Evolutionary conservation across 192 early-diverging fungal genomes (phyloP), one percentile per base, ranked within the genome.

Genomic region (Paraglomus occultum): DNA sequence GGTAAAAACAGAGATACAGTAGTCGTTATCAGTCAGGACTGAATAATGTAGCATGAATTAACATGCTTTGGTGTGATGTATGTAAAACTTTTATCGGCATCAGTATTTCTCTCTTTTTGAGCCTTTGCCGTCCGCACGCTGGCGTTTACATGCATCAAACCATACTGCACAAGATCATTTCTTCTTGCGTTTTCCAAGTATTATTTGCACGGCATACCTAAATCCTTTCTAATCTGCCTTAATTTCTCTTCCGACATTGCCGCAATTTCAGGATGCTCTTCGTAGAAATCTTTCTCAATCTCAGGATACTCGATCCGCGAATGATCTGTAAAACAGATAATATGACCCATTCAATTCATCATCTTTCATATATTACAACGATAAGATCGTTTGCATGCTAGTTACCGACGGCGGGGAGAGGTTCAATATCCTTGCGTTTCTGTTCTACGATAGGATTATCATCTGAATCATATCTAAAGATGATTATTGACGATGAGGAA

Each of bases 211-310:
- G 15, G 57, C 51, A 50, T 64, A 79, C 80, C 80, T 11, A 84
- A 72, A 44, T 90, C 83, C 23, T 61, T 45, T 38, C 90, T 82
- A 38, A 92, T 82, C 10, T 77, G 67, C 15, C 44, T 44, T 0
- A 89, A 84, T 23, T 85, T 81, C 1, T 80, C 89, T 0, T 79
- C 80, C 3, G 78, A 64, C 17, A 94, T 73, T 8, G 77, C 76
- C 1, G 87, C 82, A 61, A 94, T 90, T 50, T 94, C 91, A 4
- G 76, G 63, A 65, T 94, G 92, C 55, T 92, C 89, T 73, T 89
- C 85, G 63, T 92, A 90, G 67, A 92, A 90, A 67, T 84, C 79
- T 72, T 93, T 92, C 75, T 87, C 88, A 71, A 94, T 82, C 15
- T 85, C 83, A 0, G 76, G 65, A 64, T 94, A 94, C 7, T 87